Evolutionary conservation across 805 yeast genomes (phyloP), one percentile per base, ranked within the genome.

Genomic region (Spathaspora boniae): DNA sequence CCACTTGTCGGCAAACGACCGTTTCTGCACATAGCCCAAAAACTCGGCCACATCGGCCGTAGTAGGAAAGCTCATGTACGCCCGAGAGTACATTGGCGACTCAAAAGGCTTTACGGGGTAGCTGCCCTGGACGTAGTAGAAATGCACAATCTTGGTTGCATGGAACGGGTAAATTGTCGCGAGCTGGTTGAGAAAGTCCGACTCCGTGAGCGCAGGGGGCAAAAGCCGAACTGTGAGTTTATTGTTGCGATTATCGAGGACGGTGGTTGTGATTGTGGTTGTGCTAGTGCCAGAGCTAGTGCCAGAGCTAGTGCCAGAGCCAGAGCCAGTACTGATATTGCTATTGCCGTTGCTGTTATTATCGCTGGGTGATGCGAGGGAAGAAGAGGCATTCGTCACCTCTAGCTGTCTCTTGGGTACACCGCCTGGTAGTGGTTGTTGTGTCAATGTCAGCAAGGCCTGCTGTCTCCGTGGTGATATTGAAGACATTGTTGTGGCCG

Each of bases 41-140:
- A 70, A 62, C n/a, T 43, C 40, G n/a, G 47, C 51, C 32, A 66
- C 47, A 1, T 38, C 26, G 3, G 40, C 32, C 9, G 50, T 48
- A n/a, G 47, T 53, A 31, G 55, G 57, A 38, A 73, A 63, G 9
- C 42, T 37, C 2, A 70, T 42, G 47, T 68, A 73, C 9, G 69
- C 65, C 39, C 76, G 50, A 2, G 78, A 70, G 38, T 53, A 55
- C 1, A 49, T 47, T 0, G 73, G 70, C 9, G 46, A 42, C 27
- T 67, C 68, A 40, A 60, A 70, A 1, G 70, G 68, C 14, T 56
- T 58, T 41, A 48, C 50, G 29, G 73, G 54, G 34, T 61, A 61
- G 12, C 51, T 45, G 2, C 80, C 80, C 34, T 50, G 39, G 2
- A 67, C 63, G 48, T 67, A 74, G 45, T 71, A 70, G 20, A 25